Evolutionary conservation across 2,329 filamentous ascomycete genomes (phyloP), one percentile per base, ranked within the genome.

Genomic region (Ambrosiella beaveri): DNA sequence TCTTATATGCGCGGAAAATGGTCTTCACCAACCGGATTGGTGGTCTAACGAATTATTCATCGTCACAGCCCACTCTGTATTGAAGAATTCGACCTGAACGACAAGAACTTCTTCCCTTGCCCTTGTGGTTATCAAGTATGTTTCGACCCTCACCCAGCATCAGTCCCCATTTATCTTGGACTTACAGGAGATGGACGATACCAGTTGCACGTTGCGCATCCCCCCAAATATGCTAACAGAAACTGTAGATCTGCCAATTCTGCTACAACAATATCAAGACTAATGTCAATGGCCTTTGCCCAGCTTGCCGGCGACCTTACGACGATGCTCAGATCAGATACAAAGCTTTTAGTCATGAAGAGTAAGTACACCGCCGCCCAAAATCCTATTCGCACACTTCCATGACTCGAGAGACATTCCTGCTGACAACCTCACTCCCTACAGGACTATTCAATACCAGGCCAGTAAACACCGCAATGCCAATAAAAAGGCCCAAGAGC

Each of bases 231-330:
- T 27, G 27, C 27, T 27, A 27, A 27, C 3, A 27, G 27, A 27
- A 27, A 56, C 37, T 41, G n/a, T 50, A 96, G 90, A 91, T 98
- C 69, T 98, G 93, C 72, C 94, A 98, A 75, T 98, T 98, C 73
- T 98, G 93, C 74, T 98, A 91, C 75, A 96, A 98, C 73, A 98
- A 97, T 70, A 94, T 98, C 70, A 95, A 94, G 73, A 95, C 86
- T 65, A 96, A 96, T 66, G 89, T 95, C 79, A 97, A 96, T 68
- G 90, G 91, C 40, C 79, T 96, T 59, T 98, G 93, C 70, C 93
- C 93, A n/a, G 95, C 95, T 64, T 98, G 93, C 70, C 82, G 93
- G 71, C 80, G 93, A 69, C 85, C 88, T 5, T 98, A 98, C 70
- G 89, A 96, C 69, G 94, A 98, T 65, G 91, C 91, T 69, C 94